Base-by-base conservation (phyloP, 2,329 filamentous ascomycete genomes). In the Alternaria longipes region DNA sequence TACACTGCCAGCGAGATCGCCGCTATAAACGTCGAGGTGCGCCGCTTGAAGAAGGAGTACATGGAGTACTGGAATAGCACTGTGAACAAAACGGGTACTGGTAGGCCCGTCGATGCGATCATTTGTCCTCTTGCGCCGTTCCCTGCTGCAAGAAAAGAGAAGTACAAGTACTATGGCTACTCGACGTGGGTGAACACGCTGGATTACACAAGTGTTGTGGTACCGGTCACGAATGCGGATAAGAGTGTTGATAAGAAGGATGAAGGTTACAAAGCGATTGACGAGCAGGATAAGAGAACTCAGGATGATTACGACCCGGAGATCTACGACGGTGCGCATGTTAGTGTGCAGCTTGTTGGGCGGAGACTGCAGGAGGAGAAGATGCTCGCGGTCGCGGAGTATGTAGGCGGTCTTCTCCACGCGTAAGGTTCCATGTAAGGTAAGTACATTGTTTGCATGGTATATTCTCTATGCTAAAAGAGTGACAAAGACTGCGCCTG, bases 61-160 rank as follows among this genome's bases (percentile, higher is more conserved):
- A 57, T 79, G 58, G 75, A 79, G 7, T 78, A 80, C 47, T 81
- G 79, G 79, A 78, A 74, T 30, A 68, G 64, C 28, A 79, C 78
- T 0, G 62, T 54, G 0, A 49, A 64, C 0, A 11, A 59, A 1
- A 78, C 70, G 1, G 65, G 59, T 18, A 79, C 70, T 5, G 78
- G 72, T 14, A 66, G 69, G n/a, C 70, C 69, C 0, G 76, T 81
- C 0, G 79, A 81, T 62, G 79, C 74, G 3, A 46, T 81, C 0
- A 77, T 81, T 6, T 50, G 57, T 18, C 79, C 79, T 3, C 47
- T 78, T 2, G 78, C 78, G 1, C 79, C 79, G 8, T 79, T 74
- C 55, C 75, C 79, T 0, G 78, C 78, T 4, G 72, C 73, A 1
- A 65, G 75, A 38, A 62, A 62, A 12, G 68, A 67, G 8, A 71